A percentile compares a stretch with the other conserved stretches of the same genome.
Conservation (phyloP, 108 stramenopile species). For the Nitzschia sp. region DNA sequence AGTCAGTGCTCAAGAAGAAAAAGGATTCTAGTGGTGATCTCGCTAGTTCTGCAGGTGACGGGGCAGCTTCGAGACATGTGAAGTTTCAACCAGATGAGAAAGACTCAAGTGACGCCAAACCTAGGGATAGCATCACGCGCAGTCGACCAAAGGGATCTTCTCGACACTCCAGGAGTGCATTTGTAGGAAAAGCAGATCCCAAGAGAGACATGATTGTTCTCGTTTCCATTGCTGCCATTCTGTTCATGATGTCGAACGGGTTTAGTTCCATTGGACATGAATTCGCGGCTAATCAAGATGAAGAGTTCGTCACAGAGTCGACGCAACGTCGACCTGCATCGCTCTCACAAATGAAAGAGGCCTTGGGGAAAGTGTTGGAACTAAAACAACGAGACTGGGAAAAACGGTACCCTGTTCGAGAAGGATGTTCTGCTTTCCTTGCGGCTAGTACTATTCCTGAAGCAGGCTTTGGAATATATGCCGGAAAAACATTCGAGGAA, state of each 20-base stretch:
- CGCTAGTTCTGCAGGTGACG: neutral
- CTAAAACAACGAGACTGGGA: neutral
- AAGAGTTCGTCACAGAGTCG: neutral
- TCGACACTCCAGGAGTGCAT: slow-evolving; percentile 1
- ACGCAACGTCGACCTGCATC: neutral
- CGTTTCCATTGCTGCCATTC: neutral
- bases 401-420: neutral
- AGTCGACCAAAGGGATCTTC: neutral
- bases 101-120: neutral
- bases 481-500: slow-evolving; percentile 28
- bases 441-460: slow-evolving; percentile 70
- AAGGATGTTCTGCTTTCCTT: slow-evolving; percentile 54
- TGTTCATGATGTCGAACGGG: neutral
- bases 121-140: neutral
- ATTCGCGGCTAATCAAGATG: neutral
- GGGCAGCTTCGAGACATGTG: neutral
- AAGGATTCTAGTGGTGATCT: neutral
- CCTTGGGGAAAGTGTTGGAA: slow-evolving; percentile 1
- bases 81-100: neutral
- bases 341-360: slow-evolving; percentile 3
- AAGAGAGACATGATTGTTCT: slow-evolving; percentile 6
- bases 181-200: slow-evolving; percentile 3
- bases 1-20: neutral
- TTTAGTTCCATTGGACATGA: neutral
- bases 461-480: slow-evolving; percentile 67